These are phyloP conservation scores for Leccinum subgranulosum DNA, from an alignment of 768 basidiomycete species.

Conservation along the genomic window DNA sequence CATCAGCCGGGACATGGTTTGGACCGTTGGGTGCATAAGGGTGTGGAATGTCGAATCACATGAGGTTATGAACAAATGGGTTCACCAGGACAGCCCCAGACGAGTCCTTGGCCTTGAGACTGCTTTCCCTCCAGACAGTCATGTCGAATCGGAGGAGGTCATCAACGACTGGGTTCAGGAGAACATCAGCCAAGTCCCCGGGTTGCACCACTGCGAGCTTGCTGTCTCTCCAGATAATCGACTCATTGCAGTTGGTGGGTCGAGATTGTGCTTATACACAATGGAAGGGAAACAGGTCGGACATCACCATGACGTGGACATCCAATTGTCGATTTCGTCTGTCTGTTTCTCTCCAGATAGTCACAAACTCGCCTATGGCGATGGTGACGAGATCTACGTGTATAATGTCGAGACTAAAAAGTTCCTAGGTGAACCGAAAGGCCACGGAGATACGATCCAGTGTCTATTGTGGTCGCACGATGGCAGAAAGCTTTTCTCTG, in stretches of 20 bases:
- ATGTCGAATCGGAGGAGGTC: not conserved
- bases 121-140: not conserved
- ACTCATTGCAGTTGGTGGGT: not conserved
- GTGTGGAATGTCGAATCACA: conserved; percentile 4
- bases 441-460: not conserved
- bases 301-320: not conserved
- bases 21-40: not conserved
- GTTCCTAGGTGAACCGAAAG: not conserved
- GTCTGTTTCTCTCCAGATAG: conserved; percentile 3
- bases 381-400: not conserved
- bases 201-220: rapidly evolving
- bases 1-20: not conserved
- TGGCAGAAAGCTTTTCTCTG: conserved; percentile 9
- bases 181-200: no score
- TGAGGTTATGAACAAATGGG: not conserved
- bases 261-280: not conserved
- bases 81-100: not conserved
- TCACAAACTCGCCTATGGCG: not conserved
- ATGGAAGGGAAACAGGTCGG: not conserved
- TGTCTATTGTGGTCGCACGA: conserved; percentile 13
- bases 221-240: not conserved
- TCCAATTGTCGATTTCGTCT: not conserved
- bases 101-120: rapidly evolving
- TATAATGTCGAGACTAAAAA: not conserved
- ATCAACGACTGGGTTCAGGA: not conserved